A percentile compares a stretch with the other conserved stretches of the same genome.
These are phyloP conservation scores for Glutinoglossum americanum DNA, from an alignment of 495 filamentous ascomycete species.

Conservation along the genomic window DNA sequence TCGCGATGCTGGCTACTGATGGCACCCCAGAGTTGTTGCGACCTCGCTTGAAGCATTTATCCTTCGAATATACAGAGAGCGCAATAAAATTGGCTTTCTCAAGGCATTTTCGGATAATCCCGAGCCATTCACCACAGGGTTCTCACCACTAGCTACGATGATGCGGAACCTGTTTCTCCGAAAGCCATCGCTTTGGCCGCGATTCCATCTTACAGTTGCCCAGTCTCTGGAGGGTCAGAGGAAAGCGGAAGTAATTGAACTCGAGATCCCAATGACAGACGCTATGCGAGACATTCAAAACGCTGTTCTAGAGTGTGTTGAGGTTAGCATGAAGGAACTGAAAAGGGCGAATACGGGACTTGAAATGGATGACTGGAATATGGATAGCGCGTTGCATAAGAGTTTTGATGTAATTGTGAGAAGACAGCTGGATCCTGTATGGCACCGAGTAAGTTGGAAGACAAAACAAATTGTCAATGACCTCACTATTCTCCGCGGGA, in stretches of 20 bases:
- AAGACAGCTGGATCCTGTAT: constrained; percentile 84
- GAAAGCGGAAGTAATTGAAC: constrained; percentile 90
- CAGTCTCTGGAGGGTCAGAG: constrained; percentile 74
- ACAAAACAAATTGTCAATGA: constrained; percentile 87
- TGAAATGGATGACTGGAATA: constrained; percentile 94
- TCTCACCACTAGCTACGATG: constrained; percentile 75
- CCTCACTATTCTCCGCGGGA: constrained; percentile 61
- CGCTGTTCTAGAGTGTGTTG: constrained; percentile 88
- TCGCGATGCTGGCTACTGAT: neutral
- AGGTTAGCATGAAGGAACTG: constrained; percentile 76
- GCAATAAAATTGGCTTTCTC: constrained; percentile 79
- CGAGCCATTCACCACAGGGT: constrained; percentile 76
- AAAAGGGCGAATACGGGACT: constrained; percentile 74
- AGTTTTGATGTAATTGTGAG: constrained; percentile 79
- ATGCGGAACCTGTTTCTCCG: constrained; percentile 82
- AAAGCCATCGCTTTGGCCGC: constrained; percentile 75
- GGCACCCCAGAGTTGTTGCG: constrained; percentile 37
- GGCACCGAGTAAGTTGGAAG: constrained; percentile 89
- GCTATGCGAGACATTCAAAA: constrained; percentile 84
- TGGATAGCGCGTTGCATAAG: constrained; percentile 82
- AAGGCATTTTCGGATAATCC: constrained; percentile 94
- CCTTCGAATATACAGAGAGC: constrained; percentile 75
- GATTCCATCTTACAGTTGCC: constrained; percentile 82
- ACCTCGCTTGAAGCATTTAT: constrained; percentile 92
- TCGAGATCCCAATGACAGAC: constrained; percentile 93